A percentile compares a stretch with the other conserved stretches of the same genome.
Conservation (phyloP, 176 grass and related monocot genomes). For the Secale cereale region DNA sequence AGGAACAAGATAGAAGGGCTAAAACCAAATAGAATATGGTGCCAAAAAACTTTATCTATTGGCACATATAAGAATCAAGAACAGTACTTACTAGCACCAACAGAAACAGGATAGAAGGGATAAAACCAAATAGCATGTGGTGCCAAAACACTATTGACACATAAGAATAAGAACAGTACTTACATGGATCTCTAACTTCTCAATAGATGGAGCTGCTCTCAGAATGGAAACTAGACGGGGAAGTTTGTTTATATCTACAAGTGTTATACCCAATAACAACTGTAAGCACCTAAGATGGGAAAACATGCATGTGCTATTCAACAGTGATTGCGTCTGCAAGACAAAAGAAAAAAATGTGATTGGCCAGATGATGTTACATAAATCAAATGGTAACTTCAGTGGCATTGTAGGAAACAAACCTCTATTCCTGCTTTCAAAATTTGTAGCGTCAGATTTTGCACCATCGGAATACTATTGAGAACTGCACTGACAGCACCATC, state of each 20-base stretch:
- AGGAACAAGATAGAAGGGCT: background rate
- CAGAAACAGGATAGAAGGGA: too few relatives aligned
- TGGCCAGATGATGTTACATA: background rate
- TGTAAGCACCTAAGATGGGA: background rate
- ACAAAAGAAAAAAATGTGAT: background rate
- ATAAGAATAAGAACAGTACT: background rate
- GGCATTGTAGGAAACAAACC: background rate
- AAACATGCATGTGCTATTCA: constrained; percentile 1
- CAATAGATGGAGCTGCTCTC: background rate
- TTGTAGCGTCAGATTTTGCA: background rate
- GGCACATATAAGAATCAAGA: background rate
- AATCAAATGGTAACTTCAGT: background rate
- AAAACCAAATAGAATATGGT: background rate
- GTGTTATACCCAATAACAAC: background rate
- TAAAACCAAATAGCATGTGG: background rate
- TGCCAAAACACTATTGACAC: background rate
- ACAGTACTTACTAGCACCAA: background rate
- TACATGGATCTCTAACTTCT: constrained; percentile 1
- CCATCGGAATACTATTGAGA: background rate
- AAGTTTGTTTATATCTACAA: background rate
- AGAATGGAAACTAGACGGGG: background rate
- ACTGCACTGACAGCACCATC: background rate
- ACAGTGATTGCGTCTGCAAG: background rate
- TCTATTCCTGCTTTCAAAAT: background rate
- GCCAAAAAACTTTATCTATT: too few relatives aligned